These are phyloP conservation scores for Pestalotiopsis sp. DNA, from an alignment of 2,329 filamentous ascomycete genomes.

Conservation along the genomic window DNA sequence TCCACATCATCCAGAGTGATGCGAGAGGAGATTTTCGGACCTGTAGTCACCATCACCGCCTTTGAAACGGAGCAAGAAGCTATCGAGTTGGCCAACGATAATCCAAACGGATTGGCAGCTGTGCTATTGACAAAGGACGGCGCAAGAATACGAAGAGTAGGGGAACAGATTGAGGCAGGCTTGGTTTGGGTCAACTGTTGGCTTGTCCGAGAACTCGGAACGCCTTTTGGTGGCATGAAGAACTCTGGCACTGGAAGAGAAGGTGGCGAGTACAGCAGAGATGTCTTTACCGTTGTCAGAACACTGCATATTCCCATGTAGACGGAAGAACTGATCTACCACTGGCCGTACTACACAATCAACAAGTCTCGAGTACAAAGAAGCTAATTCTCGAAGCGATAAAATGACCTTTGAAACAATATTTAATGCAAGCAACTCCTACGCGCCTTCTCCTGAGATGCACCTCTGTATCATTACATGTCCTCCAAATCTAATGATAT, in stretches of 20 bases:
- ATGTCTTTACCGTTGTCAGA: constrained; percentile 34
- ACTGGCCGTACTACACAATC: background rate
- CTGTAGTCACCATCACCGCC: constrained; percentile 40
- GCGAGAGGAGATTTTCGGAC: constrained; percentile 44
- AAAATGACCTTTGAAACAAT: too few species aligned
- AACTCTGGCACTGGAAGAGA: constrained; percentile 33
- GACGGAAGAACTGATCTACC: background rate
- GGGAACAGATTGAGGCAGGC: constrained; percentile 33
- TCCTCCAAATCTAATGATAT: background rate
- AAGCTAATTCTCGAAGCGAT: too few species aligned
- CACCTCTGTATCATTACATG: background rate
- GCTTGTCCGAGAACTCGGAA: constrained; percentile 34
- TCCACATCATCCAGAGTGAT: constrained; percentile 28
- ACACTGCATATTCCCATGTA: constrained; percentile 31
- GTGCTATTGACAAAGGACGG: constrained; percentile 33
- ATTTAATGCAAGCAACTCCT: background rate
- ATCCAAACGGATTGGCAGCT: constrained; percentile 31
- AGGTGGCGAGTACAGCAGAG: constrained; percentile 34
- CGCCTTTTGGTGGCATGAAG: constrained; percentile 37
- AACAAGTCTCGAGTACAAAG: background rate
- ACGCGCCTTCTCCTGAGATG: background rate
- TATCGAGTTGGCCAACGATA: constrained; percentile 29
- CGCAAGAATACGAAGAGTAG: constrained; percentile 30
- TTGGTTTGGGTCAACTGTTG: constrained; percentile 37
- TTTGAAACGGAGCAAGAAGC: constrained; percentile 34